A percentile compares a stretch with the other conserved stretches of the same genome.
Evolutionary conservation across 2,329 filamentous ascomycete genomes (phyloP).

Genomic region (Penicillium psychrosexuale): DNA sequence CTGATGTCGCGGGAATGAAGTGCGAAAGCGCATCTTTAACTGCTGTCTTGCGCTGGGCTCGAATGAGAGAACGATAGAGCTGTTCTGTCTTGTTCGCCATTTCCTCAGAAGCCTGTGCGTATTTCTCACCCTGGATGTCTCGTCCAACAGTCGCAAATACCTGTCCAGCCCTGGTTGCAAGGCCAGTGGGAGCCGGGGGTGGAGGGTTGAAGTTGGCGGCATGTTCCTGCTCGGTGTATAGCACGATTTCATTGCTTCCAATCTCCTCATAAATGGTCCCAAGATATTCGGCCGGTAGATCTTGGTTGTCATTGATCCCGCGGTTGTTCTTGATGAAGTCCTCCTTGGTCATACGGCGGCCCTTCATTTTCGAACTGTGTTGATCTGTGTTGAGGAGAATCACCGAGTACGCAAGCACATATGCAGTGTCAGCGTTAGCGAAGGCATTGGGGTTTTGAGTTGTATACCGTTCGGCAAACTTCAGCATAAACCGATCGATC

Average conservation of each 20-base stretch:
- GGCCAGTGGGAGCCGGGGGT: conserved; percentile 59
- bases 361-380: conserved; percentile 81
- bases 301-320: conserved; percentile 94
- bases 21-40: conserved; percentile 63
- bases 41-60: conserved; percentile 79
- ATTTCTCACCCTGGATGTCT: conserved; percentile 87
- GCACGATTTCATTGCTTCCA: conserved; percentile 82
- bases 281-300: conserved; percentile 90
- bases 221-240: conserved; percentile 85
- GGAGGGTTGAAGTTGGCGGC: conserved; percentile 73
- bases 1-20: conserved; percentile 90
- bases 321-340: conserved; percentile 99
- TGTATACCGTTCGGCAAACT: conserved; percentile 95
- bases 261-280: conserved; percentile 91
- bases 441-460: conserved; percentile 95
- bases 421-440: conserved; percentile 96
- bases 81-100: conserved; percentile 80
- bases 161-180: conserved; percentile 80
- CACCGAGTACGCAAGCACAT: conserved; percentile 92
- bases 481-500: conserved; percentile 99
- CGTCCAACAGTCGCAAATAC: conserved; percentile 88
- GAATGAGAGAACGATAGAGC: conserved; percentile 88
- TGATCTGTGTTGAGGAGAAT: conserved; percentile 96
- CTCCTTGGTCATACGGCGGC: conserved; percentile 83
- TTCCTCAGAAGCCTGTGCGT: conserved; percentile 91